Conservation (phyloP, 768 basidiomycete species). For the Paxillus involutus region DNA sequence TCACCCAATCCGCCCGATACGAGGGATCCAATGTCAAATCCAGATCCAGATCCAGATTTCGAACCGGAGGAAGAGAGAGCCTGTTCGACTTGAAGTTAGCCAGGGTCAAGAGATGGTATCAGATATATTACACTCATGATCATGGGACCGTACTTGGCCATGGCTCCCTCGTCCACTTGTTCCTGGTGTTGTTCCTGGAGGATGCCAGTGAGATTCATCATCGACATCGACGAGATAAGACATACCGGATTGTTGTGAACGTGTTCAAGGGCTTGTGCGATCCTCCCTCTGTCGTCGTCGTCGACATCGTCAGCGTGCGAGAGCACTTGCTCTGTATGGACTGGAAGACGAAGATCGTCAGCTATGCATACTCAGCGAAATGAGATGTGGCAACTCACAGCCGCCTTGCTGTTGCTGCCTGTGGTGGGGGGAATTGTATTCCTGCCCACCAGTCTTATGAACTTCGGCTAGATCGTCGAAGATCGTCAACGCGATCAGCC, state of each 20-base stretch:
- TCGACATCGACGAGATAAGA: neutral
- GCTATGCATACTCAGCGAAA: conserved; percentile 9
- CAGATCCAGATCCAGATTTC: conserved; percentile 41
- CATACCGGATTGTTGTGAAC: conserved; percentile 22
- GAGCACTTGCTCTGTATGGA: conserved; percentile 63
- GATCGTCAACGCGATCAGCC: conserved; percentile 10
- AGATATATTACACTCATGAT: conserved; percentile 11
- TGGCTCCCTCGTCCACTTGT: conserved; percentile 5
- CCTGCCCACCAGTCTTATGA: conserved; percentile 60
- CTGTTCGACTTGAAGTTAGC: conserved; percentile 11
- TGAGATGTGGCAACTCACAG: conserved; percentile 17
- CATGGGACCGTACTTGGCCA: conserved; percentile 22
- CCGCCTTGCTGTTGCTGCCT: conserved; percentile 23
- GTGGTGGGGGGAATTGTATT: conserved; percentile 61
- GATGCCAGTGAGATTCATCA: neutral
- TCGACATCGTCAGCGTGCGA: conserved; percentile 40
- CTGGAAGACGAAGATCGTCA: conserved; percentile 34
- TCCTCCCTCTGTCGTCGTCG: conserved; percentile 5
- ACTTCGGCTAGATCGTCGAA: conserved; percentile 36
- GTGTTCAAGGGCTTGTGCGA: conserved; percentile 20
- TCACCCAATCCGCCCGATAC: conserved; percentile 36
- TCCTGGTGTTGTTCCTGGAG: conserved; percentile 16
- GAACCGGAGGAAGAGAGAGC: conserved; percentile 14
- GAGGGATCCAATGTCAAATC: conserved; percentile 31
- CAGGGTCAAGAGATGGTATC: neutral